phyloP scores from a whole-genome alignment of 257 asterid species.

The Handroanthus guayacan region DNA sequence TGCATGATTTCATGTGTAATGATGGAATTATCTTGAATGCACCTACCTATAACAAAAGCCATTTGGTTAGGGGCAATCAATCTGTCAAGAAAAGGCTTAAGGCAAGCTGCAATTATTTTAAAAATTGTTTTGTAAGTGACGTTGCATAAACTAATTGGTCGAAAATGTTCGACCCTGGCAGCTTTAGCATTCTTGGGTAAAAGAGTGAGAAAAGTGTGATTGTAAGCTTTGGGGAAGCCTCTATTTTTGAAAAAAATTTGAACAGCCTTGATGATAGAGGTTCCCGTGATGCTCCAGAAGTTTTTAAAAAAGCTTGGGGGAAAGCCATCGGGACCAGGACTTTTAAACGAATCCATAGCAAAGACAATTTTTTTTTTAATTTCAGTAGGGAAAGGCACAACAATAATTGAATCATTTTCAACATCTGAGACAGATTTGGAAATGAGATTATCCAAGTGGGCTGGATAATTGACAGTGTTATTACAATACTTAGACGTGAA shows the following conservation, averaged over 20 bases:
- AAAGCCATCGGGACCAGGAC: neutral
- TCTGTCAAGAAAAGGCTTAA: neutral
- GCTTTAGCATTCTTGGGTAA: neutral
- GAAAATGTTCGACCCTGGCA: neutral
- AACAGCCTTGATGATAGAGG: neutral
- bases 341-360: neutral
- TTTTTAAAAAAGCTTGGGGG: neutral
- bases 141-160: neutral
- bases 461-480: too few species aligned
- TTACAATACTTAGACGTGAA: too few species aligned
- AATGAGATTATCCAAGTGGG: too few species aligned
- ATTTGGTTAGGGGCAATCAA: neutral
- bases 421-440: neutral
- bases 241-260: neutral
- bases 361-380: too few species aligned
- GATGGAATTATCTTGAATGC: neutral
- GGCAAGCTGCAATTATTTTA: neutral
- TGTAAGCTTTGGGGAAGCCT: neutral
- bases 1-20: neutral
- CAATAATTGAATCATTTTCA: too few species aligned
- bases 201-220: neutral
- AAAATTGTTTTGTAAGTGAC: neutral
- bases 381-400: neutral
- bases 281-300: neutral
- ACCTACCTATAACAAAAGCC: neutral